A percentile compares a stretch with the other conserved stretches of the same genome.
Conservation (phyloP, 2,329 filamentous ascomycete species). For the Alternaria triticimaculans region DNA sequence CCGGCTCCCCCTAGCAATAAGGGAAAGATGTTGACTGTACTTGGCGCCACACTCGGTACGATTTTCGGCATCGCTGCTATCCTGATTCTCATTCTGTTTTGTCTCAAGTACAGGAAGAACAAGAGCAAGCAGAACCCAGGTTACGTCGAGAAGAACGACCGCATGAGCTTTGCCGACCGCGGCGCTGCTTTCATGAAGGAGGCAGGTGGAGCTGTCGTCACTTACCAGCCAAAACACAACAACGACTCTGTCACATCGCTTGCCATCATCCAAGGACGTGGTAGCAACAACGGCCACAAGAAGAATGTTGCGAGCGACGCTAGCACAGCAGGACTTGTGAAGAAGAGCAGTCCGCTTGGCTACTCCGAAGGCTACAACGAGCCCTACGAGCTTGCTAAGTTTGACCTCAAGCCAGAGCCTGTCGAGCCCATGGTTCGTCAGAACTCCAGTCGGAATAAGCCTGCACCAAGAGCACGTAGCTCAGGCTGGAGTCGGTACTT, state of each 20-base stretch:
- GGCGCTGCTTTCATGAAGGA: constrained; percentile 61
- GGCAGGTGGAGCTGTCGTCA: constrained; percentile 53
- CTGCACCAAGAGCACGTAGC: constrained; percentile 54
- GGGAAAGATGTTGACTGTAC: constrained; percentile 64
- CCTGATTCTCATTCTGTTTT: constrained; percentile 73
- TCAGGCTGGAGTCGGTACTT: constrained; percentile 82
- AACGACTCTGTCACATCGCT: constrained; percentile 52
- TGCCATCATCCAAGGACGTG: constrained; percentile 62
- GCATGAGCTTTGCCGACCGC: constrained; percentile 59
- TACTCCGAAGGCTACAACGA: constrained; percentile 49
- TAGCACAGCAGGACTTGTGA: constrained; percentile 66
- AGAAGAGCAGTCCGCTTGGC: constrained; percentile 56
- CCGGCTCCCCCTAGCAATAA: constrained; percentile 46
- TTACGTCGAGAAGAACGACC: constrained; percentile 49
- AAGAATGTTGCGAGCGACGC: constrained; percentile 64
- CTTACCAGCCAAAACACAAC: constrained; percentile 38
- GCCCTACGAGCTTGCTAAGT: constrained; percentile 54
- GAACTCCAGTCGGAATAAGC: constrained; percentile 40
- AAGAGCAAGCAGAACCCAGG: constrained; percentile 64
- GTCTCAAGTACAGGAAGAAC: constrained; percentile 67
- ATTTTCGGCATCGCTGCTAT: constrained; percentile 76
- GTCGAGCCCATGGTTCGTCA: constrained; percentile 45
- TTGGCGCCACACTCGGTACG: constrained; percentile 83
- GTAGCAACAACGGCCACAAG: constrained; percentile 55
- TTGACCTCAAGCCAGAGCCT: constrained; percentile 49